A percentile compares a stretch with the other conserved stretches of the same genome.
Evolutionary conservation across 345 rosid species (phyloP).

Genomic region (Rhodamnia rubescens): DNA sequence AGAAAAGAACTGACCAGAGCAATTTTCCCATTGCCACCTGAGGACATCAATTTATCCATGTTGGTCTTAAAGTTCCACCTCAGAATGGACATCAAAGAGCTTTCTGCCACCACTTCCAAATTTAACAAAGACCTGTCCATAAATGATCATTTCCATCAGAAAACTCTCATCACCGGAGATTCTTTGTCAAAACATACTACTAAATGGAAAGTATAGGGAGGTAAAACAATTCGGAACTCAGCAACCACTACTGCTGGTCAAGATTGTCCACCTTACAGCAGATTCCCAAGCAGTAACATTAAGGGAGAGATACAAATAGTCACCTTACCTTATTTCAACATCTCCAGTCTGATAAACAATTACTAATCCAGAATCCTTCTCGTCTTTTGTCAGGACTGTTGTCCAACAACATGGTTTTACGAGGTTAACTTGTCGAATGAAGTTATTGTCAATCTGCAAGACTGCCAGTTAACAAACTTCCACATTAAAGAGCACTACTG

Average conservation of each 20-base stretch:
- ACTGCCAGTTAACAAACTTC: conserved; percentile 16
- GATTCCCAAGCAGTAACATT: background rate
- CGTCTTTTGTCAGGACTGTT: conserved; percentile 36
- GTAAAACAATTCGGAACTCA: background rate
- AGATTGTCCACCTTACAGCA: background rate
- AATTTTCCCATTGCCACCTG: conserved; percentile 46
- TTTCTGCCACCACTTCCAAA: conserved; percentile 56
- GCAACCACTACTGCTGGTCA: background rate
- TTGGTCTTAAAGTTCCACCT: conserved; percentile 68
- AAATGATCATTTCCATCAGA: conserved; percentile 1
- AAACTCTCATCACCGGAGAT: background rate
- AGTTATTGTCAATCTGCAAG: conserved; percentile 39
- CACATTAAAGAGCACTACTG: conserved; percentile 2
- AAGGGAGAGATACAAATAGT: background rate
- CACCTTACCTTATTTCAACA: conserved; percentile 53
- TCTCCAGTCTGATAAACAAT: conserved; percentile 56
- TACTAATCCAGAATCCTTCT: conserved; percentile 39
- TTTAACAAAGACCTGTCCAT: conserved; percentile 57
- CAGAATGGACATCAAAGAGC: conserved; percentile 51
- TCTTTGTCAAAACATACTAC: background rate
- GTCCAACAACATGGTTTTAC: conserved; percentile 67
- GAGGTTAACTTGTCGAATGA: conserved; percentile 33
- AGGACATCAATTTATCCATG: conserved; percentile 57
- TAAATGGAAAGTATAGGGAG: background rate
- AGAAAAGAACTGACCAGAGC: conserved; percentile 33